These are phyloP conservation scores for Didymella arachidicola DNA, from an alignment of 2,329 filamentous ascomycete genomes.

Conservation along the genomic window DNA sequence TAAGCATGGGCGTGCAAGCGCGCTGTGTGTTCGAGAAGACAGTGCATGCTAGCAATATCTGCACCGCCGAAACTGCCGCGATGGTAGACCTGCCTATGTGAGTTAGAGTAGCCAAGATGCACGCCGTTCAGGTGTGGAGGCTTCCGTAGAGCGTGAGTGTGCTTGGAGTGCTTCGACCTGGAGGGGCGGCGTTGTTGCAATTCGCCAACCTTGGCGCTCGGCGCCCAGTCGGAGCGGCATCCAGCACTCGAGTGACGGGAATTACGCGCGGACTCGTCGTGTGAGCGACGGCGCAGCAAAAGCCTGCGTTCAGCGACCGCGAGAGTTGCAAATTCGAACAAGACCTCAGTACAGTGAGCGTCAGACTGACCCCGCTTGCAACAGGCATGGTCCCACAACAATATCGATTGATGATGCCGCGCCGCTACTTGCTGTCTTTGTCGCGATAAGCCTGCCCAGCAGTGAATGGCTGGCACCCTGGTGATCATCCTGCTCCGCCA, in stretches of 20 bases:
- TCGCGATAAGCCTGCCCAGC: slow-evolving; percentile 22
- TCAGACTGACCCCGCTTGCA: not conserved
- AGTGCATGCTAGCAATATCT: not conserved
- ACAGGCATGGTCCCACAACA: not conserved
- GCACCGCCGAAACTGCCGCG: slow-evolving; percentile 16
- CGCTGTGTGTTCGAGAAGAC: slow-evolving; percentile 26
- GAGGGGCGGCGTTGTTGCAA: slow-evolving; percentile 9
- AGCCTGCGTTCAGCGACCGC: not conserved
- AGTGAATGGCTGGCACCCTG: slow-evolving; percentile 20
- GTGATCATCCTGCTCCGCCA: slow-evolving; percentile 34
- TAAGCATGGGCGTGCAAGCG: slow-evolving; percentile 26
- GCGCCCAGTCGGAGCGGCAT: slow-evolving; percentile 21
- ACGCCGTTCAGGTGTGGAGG: slow-evolving; percentile 15
- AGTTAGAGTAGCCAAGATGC: slow-evolving; percentile 13
- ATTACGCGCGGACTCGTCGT: slow-evolving; percentile 6
- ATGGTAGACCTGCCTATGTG: slow-evolving; percentile 25
- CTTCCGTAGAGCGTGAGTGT: slow-evolving; percentile 16
- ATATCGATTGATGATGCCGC: slow-evolving; percentile 7
- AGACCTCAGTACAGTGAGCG: not conserved
- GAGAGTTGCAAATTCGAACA: not conserved
- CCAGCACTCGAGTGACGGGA: slow-evolving; percentile 4
- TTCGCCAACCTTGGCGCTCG: slow-evolving; percentile 12
- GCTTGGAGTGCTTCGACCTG: slow-evolving; percentile 20
- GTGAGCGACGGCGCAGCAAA: not conserved
- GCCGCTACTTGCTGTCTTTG: slow-evolving; percentile 15